phyloP scores from a whole-genome alignment of 495 filamentous ascomycete genomes.

The Aspergillus leporis region DNA sequence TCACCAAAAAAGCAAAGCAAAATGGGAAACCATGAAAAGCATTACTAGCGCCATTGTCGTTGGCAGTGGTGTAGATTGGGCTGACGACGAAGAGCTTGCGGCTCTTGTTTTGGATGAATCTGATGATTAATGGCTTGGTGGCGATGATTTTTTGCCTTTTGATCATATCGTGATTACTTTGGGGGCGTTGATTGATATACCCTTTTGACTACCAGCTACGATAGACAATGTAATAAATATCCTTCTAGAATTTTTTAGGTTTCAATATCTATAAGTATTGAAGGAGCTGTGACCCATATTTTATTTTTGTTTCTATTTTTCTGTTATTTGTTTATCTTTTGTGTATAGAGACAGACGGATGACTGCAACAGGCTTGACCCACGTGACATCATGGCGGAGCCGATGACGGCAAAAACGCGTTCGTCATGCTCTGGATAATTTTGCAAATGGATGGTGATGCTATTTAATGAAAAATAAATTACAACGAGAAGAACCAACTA shows the following conservation, averaged over 20 bases:
- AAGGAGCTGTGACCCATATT: no score
- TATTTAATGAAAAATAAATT: conserved; percentile 1
- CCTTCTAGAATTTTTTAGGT: background rate
- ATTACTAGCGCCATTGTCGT: conserved; percentile 72
- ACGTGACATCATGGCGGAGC: conserved; percentile 29
- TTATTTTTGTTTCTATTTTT: background rate
- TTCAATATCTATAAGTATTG: background rate
- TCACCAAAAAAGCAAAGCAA: conserved; percentile 55
- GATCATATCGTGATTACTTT: conserved; percentile 10
- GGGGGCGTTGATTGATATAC: conserved; percentile 19
- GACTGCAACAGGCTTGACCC: conserved; percentile 13
- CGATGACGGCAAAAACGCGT: conserved; percentile 10
- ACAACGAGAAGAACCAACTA: background rate
- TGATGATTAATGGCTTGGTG: conserved; percentile 43
- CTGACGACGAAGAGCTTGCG: conserved; percentile 63
- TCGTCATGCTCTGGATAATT: conserved; percentile 16
- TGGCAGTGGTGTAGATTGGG: conserved; percentile 85
- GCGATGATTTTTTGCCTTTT: conserved; percentile 3
- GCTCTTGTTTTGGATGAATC: conserved; percentile 76
- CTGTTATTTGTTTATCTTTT: background rate
- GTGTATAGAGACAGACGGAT: background rate
- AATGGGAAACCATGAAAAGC: conserved; percentile 74
- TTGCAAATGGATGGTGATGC: conserved; percentile 6
- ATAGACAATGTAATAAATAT: background rate
- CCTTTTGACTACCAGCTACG: background rate